Conservation (phyloP, 306 rosid genomes). For the Castanea mollissima region DNA sequence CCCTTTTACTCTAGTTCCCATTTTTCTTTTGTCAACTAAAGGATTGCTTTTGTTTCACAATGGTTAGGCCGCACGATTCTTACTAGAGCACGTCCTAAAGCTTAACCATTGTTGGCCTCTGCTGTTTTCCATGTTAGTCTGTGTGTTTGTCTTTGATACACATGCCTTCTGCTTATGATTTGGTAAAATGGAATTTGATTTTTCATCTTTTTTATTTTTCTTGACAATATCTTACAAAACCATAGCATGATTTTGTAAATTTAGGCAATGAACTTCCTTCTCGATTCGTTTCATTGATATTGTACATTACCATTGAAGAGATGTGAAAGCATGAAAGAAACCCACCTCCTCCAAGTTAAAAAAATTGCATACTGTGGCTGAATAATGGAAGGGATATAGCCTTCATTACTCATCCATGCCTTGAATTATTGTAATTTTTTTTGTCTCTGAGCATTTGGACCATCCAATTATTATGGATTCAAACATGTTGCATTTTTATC, state of each 20-base stretch:
- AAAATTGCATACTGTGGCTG: background rate
- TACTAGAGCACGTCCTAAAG: background rate
- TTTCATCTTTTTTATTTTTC: too few species aligned
- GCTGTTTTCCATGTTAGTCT: background rate
- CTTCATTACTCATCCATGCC: background rate
- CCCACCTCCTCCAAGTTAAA: too few species aligned
- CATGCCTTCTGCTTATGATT: background rate
- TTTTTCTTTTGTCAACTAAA: background rate
- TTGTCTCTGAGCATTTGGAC: slow-evolving; percentile 8
- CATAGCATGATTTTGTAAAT: too few species aligned
- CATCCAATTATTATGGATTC: slow-evolving; percentile 20
- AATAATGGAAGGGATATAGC: slow-evolving; percentile 1
- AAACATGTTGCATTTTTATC: slow-evolving; percentile 8
- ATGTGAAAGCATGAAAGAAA: background rate
- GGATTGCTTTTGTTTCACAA: background rate
- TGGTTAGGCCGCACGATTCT: background rate
- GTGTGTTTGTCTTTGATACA: background rate
- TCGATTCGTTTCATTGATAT: too few species aligned
- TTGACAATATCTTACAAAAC: too few species aligned
- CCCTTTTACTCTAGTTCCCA: background rate
- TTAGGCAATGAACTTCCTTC: too few species aligned
- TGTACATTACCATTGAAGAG: background rate
- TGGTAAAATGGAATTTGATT: too few species aligned
- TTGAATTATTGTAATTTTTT: background rate
- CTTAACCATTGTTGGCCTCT: background rate